A percentile compares a stretch with the other conserved stretches of the same genome.
These are phyloP conservation scores for Mediolabrus comicus DNA, from an alignment of 108 stramenopile genomes.

Conservation along the genomic window DNA sequence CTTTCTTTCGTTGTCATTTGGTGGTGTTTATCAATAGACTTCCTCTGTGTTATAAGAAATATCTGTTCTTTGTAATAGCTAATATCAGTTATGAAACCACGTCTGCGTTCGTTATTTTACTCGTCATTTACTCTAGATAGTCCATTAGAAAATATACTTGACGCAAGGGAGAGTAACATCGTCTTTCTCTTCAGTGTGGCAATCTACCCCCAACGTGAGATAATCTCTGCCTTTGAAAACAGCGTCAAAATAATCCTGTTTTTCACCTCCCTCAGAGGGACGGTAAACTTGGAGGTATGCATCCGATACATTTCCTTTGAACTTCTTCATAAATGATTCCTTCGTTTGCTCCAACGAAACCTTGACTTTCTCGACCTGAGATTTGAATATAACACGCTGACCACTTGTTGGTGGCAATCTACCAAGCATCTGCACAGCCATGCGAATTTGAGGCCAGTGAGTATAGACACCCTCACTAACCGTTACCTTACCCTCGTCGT, in stretches of 20 bases:
- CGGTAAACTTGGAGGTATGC: slow-evolving; percentile 51
- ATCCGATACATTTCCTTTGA: slow-evolving; percentile 43
- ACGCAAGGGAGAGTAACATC: slow-evolving; percentile 52
- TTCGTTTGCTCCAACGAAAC: slow-evolving; percentile 54
- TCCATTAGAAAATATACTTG: slow-evolving; percentile 34
- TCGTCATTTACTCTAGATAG: slow-evolving; percentile 4
- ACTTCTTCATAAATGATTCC: slow-evolving; percentile 39
- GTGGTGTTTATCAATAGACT: not conserved
- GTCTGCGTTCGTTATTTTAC: not conserved
- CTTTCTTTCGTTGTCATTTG: not conserved
- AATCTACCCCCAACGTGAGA: slow-evolving; percentile 49
- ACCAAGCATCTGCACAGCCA: slow-evolving; percentile 57
- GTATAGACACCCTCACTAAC: slow-evolving; percentile 58
- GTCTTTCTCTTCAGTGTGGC: slow-evolving; percentile 35
- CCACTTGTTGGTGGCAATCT: slow-evolving; percentile 56
- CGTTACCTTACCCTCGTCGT: slow-evolving; percentile 48
- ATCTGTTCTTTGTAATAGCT: not conserved
- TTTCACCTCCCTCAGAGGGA: slow-evolving; percentile 38
- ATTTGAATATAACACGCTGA: slow-evolving; percentile 52
- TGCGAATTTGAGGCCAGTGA: slow-evolving; percentile 60
- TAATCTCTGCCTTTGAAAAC: slow-evolving; percentile 48
- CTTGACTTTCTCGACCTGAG: slow-evolving; percentile 56
- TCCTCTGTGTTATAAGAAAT: not conserved
- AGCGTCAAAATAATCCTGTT: slow-evolving; percentile 52
- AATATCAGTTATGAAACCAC: not conserved